Evolutionary conservation across 163 green algal genomes (phyloP).

Genomic region (Volvox carteri): DNA sequence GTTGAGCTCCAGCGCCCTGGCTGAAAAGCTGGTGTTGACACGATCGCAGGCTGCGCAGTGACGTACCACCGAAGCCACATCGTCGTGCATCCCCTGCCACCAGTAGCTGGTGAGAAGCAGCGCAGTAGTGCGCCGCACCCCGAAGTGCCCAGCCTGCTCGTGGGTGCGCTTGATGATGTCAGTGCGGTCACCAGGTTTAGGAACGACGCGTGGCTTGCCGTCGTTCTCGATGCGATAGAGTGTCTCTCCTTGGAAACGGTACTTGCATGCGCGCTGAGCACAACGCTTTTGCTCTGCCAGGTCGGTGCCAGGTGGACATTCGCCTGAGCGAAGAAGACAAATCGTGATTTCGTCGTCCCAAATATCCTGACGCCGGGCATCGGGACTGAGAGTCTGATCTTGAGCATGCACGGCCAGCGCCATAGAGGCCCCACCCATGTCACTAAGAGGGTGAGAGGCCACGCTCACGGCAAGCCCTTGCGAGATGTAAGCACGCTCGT

Average conservation of each 20-base stretch:
- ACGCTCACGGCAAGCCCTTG: too few relatives aligned
- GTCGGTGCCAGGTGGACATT: too few relatives aligned
- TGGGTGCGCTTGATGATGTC: slow-evolving; percentile 5
- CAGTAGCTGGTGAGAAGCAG: slow-evolving; percentile 17
- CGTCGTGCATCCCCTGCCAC: neutral
- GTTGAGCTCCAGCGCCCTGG: neutral
- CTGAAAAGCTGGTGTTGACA: neutral
- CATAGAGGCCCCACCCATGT: neutral
- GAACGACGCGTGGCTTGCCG: neutral
- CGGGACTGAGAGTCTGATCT: neutral
- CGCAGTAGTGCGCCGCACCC: neutral
- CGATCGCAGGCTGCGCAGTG: slow-evolving; percentile 10
- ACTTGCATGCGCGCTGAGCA: neutral
- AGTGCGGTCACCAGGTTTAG: neutral
- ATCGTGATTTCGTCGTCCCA: slow-evolving; percentile 3
- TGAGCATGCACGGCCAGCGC: too few relatives aligned
- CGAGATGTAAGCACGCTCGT: too few relatives aligned
- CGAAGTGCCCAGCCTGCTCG: slow-evolving; percentile 27
- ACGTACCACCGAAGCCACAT: neutral
- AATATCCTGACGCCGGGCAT: neutral
- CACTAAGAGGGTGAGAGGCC: neutral
- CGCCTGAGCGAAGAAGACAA: neutral
- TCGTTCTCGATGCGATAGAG: neutral
- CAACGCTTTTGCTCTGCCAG: neutral
- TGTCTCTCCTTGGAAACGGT: neutral